Conservation (phyloP, 2,329 filamentous ascomycete genomes). For the Neofusicoccum sp. region DNA sequence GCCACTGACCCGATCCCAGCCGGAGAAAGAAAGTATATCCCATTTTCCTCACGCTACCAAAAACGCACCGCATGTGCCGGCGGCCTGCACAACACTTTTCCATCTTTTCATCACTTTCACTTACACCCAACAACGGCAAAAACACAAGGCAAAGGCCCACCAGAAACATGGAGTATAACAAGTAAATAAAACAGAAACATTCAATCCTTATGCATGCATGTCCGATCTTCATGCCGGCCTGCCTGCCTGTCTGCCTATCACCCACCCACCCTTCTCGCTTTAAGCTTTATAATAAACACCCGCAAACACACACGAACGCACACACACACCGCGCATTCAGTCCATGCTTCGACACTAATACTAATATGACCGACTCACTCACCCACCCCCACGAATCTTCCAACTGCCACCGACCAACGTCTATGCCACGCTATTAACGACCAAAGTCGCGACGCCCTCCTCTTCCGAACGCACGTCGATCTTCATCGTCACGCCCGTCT, state of each 20-base stretch:
- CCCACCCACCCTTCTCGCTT: not conserved
- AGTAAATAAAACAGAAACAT: not conserved
- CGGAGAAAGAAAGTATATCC: too few relatives aligned
- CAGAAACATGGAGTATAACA: too few relatives aligned
- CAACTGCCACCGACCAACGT: not conserved
- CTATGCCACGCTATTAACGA: slow-evolving; percentile 81
- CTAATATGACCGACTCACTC: not conserved
- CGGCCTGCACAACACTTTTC: too few relatives aligned
- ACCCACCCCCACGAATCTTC: not conserved
- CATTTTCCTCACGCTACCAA: too few relatives aligned
- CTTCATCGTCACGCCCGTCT: slow-evolving; percentile 93
- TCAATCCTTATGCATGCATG: not conserved
- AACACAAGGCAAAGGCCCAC: too few relatives aligned
- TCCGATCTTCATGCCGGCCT: not conserved
- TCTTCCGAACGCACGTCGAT: slow-evolving; percentile 90
- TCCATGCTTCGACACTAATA: too few relatives aligned
- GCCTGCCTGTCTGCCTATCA: not conserved
- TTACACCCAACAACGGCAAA: too few relatives aligned
- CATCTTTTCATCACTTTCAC: too few relatives aligned
- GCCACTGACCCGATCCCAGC: too few relatives aligned
- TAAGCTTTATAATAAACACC: too few relatives aligned
- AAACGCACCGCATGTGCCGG: too few relatives aligned
- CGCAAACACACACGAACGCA: not conserved
- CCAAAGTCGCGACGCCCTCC: slow-evolving; percentile 79
- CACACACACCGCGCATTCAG: not conserved